Percentiles rank a stretch among this genome's conserved stretches.
Conservation (phyloP, 768 basidiomycete genomes). For the Amyloporia xantha region DNA sequence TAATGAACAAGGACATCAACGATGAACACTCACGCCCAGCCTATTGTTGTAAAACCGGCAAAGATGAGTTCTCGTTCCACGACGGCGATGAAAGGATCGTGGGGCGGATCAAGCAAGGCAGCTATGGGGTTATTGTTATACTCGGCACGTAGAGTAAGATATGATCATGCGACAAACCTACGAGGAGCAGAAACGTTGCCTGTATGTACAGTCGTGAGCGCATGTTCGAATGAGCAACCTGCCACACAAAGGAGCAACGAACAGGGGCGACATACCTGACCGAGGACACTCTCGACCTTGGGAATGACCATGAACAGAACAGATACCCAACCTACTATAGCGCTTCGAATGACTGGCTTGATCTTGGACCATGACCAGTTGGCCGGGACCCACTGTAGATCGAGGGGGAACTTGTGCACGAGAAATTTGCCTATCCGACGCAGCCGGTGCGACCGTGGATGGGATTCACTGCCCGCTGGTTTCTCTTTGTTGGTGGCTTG, state of each 20-base stretch:
- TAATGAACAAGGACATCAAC: neutral
- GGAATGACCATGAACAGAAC: constrained; percentile 55
- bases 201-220: constrained; percentile 17
- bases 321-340: constrained; percentile 56
- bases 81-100: constrained; percentile 60
- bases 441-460: neutral
- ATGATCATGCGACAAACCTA: constrained; percentile 33
- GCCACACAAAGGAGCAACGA: neutral
- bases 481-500: neutral
- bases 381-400: constrained; percentile 47
- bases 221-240: too few relatives aligned
- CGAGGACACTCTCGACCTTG: constrained; percentile 39
- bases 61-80: constrained; percentile 59
- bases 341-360: constrained; percentile 59
- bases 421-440: neutral
- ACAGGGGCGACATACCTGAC: constrained; percentile 39
- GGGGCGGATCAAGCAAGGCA: constrained; percentile 59
- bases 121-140: constrained; percentile 29
- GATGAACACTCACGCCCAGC: constrained; percentile 51
- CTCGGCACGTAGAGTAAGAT: neutral
- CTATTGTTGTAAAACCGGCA: constrained; percentile 37
- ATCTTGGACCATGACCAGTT: constrained; percentile 53
- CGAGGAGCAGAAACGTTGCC: constrained; percentile 60
- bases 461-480: neutral
- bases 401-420: constrained; percentile 20